Evolutionary conservation across 2,329 filamentous ascomycete genomes (phyloP), one percentile per base, ranked within the genome.

Genomic region (Akanthomyces lecanii): DNA sequence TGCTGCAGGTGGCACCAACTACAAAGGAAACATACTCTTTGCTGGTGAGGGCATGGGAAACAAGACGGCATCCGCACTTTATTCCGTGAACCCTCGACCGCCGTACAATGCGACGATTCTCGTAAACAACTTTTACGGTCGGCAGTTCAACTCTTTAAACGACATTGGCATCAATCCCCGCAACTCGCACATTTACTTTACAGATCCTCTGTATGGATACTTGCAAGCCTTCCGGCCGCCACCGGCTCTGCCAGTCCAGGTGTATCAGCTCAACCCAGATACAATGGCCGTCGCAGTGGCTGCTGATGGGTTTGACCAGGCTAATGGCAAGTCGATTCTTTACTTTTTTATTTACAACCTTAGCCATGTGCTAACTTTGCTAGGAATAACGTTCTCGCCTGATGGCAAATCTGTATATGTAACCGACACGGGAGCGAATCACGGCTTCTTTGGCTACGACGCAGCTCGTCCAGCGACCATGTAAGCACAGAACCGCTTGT

Each of bases 111-210:
- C 65, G 1, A 14, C 3, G 1, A 78, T 80, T 0, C 73, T 89
- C 14, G 63, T 88, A 18, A 85, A 85, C 67, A 85, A 83, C 70
- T 89, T 77, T 69, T 84, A 84, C 56, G 84, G 85, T 21, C 79
- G 84, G 3, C 77, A 81, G 47, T 88, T 87, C 72, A 85, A 81
- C 69, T 86, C 84, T 0, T 72, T 86, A 12, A 87, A 87, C 66
- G 85, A 88, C 64, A 77, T 84, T 0, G 77, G 79, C 1, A 69
- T 85, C 62, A 79, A 86, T 66, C 78, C 84, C 36, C 70, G 72
- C 12, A 85, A 81, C 63, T 78, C 79, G n/a, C 79, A 84, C 30
- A 74, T 88, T n/a, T 89, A 86, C 75, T 88, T 89, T 67, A 88
- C 85, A 1, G 85, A 89, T 63, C 81, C 83, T 0, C 77, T 80